These are phyloP conservation scores for Cystobasidium pallidum DNA, from an alignment of 1,284 basidiomycete species.

Conservation along the genomic window DNA sequence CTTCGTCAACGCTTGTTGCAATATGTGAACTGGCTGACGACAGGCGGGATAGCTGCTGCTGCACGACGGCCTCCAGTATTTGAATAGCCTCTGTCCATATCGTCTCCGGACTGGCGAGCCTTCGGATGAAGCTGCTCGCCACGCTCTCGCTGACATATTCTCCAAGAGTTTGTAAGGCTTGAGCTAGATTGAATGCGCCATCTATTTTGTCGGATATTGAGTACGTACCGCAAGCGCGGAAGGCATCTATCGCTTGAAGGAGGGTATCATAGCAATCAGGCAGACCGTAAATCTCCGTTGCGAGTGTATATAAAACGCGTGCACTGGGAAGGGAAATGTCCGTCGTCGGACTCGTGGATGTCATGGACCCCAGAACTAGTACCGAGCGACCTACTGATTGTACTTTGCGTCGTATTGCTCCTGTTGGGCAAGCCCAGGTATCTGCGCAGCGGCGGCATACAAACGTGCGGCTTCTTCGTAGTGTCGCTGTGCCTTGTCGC, in stretches of 20 bases:
- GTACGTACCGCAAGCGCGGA: conserved; percentile 1
- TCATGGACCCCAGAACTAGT: background rate
- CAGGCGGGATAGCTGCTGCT: conserved; percentile 7
- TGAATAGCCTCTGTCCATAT: conserved; percentile 30
- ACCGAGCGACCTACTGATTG: conserved; percentile 16
- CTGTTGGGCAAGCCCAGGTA: background rate
- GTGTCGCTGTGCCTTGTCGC: conserved; percentile 38
- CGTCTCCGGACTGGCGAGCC: background rate
- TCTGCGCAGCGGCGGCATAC: conserved; percentile 7
- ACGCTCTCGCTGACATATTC: conserved; percentile 23
- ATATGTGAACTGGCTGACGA: background rate
- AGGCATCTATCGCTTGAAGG: conserved; percentile 8
- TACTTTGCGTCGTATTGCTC: conserved; percentile 34
- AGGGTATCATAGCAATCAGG: conserved; percentile 2
- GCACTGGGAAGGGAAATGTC: conserved; percentile 2
- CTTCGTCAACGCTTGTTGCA: background rate
- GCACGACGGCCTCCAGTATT: conserved; percentile 8
- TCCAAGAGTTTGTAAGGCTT: conserved; percentile 31
- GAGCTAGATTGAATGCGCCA: conserved; percentile 39
- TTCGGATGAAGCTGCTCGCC: background rate
- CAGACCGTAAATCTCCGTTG: conserved; percentile 34
- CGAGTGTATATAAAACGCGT: conserved; percentile 25
- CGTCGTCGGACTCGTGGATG: background rate
- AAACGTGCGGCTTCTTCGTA: conserved; percentile 26
- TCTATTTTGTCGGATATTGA: conserved; percentile 26